Evolutionary conservation across 768 basidiomycete species (phyloP).

Genomic region (Suillus hirtellus): DNA sequence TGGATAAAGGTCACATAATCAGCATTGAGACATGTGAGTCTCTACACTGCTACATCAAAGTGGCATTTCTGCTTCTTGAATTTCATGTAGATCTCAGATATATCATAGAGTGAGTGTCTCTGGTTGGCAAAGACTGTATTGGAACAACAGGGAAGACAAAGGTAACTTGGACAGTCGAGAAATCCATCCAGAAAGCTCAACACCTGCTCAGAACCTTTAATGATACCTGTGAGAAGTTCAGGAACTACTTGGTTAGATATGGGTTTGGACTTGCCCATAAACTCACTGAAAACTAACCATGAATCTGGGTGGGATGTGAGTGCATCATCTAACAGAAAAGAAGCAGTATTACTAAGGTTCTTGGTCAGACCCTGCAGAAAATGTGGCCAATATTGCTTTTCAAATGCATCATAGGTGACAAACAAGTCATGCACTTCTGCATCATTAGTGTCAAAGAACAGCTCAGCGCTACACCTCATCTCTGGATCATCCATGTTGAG

Average conservation of each 20-base stretch:
- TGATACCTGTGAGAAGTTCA: slow-evolving; percentile 42
- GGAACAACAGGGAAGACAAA: slow-evolving; percentile 47
- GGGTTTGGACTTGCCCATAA: slow-evolving; percentile 49
- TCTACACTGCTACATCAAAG: slow-evolving; percentile 59
- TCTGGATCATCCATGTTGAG: slow-evolving; percentile 12
- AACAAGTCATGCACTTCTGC: slow-evolving; percentile 20
- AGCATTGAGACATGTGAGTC: no score
- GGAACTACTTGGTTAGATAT: neutral
- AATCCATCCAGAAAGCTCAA: slow-evolving; percentile 35
- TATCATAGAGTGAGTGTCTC: slow-evolving; percentile 48
- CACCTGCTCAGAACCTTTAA: slow-evolving; percentile 64
- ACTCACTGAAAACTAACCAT: slow-evolving; percentile 60
- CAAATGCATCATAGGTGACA: slow-evolving; percentile 50
- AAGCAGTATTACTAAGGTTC: slow-evolving; percentile 45
- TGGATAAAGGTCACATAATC: no score
- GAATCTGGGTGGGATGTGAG: slow-evolving; percentile 46
- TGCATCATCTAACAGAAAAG: neutral
- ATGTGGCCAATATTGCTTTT: slow-evolving; percentile 57
- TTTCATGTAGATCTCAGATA: slow-evolving; percentile 56
- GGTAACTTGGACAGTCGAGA: slow-evolving; percentile 47
- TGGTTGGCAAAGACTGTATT: slow-evolving; percentile 57
- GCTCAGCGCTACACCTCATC: slow-evolving; percentile 7
- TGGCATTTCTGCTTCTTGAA: slow-evolving; percentile 44
- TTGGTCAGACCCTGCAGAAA: slow-evolving; percentile 52
- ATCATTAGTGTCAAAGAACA: slow-evolving; percentile 20